Percentiles rank a stretch among this genome's conserved stretches.
Conservation (phyloP, 2,329 filamentous ascomycete species). For the Cercospora beticola region DNA sequence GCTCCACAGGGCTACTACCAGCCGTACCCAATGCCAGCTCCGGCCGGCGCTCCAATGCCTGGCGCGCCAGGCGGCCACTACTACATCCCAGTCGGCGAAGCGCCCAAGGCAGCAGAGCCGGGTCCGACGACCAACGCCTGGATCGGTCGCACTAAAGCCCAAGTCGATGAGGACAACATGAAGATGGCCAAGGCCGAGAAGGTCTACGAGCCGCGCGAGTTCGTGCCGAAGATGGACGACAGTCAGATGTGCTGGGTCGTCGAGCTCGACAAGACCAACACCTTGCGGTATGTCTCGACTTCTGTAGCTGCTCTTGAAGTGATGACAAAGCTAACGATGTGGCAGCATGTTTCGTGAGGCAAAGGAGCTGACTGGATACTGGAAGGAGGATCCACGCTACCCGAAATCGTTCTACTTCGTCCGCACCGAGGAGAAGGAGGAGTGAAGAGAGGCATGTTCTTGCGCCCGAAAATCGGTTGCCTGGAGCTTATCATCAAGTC, state of each 20-base stretch:
- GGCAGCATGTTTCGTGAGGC: slow-evolving; percentile 35
- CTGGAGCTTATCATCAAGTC: slow-evolving; percentile 1
- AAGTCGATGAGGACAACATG: slow-evolving; percentile 43
- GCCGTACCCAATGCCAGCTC: slow-evolving; percentile 19
- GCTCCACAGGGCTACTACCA: slow-evolving; percentile 25
- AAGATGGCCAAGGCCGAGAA: slow-evolving; percentile 39
- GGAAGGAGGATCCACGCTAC: slow-evolving; percentile 38
- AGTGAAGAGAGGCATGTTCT: not conserved
- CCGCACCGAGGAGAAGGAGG: slow-evolving; percentile 32
- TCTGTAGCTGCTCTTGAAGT: not conserved
- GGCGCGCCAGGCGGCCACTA: slow-evolving; percentile 19
- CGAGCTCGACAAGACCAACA: slow-evolving; percentile 34
- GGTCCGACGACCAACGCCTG: slow-evolving; percentile 30
- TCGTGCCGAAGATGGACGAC: slow-evolving; percentile 37
- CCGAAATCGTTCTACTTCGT: slow-evolving; percentile 39
- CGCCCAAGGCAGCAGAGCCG: slow-evolving; percentile 4
- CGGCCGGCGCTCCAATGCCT: slow-evolving; percentile 16
- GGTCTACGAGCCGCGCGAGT: slow-evolving; percentile 37
- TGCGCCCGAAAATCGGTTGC: not conserved
- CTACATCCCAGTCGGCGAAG: slow-evolving; percentile 21
- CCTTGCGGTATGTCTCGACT: slow-evolving; percentile 33
- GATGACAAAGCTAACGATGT: not conserved
- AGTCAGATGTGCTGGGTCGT: slow-evolving; percentile 41
- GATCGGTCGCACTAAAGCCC: slow-evolving; percentile 39
- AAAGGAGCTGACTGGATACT: slow-evolving; percentile 38